Percentiles rank a stretch among this genome's conserved stretches.
Evolutionary conservation across 2,329 filamentous ascomycete species (phyloP).

Genomic region (Lachnellula willkommii): DNA sequence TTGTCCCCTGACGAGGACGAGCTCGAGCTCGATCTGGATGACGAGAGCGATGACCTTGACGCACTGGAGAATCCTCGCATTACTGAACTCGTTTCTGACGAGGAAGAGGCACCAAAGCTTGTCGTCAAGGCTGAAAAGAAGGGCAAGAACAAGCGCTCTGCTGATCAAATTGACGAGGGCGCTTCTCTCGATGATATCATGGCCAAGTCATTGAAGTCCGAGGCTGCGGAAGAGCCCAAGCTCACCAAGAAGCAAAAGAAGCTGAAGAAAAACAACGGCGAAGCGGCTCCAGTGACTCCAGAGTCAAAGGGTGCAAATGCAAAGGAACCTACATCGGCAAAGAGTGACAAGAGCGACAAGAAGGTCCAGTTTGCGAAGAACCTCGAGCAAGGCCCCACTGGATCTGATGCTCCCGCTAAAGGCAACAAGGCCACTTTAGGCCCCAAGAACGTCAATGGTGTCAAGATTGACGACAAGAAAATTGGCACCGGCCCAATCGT

Average conservation of each 20-base stretch:
- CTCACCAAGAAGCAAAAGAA: constrained; percentile 99
- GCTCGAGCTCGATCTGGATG: constrained; percentile 50
- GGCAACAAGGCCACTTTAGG: constrained; percentile 49
- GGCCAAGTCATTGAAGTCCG: constrained; percentile 60
- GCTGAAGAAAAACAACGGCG: constrained; percentile 96
- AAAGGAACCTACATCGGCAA: constrained; percentile 39
- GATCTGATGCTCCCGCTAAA: constrained; percentile 40
- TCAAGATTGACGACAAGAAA: constrained; percentile 95
- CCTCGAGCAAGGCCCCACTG: constrained; percentile 91
- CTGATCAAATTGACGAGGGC: constrained; percentile 60
- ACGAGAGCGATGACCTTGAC: constrained; percentile 72
- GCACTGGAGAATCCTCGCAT: constrained; percentile 73
- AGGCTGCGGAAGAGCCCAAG: constrained; percentile 60
- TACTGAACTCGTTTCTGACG: constrained; percentile 75
- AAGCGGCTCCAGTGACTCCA: constrained; percentile 60
- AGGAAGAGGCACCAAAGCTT: constrained; percentile 65
- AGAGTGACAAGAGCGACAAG: constrained; percentile 65
- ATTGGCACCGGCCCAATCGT: constrained; percentile 74
- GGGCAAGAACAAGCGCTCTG: constrained; percentile 92
- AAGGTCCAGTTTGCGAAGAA: constrained; percentile 99
- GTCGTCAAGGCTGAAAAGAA: constrained; percentile 44
- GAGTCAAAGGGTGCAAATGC: constrained; percentile 53
- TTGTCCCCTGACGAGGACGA: constrained; percentile 75
- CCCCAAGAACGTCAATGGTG: constrained; percentile 77
- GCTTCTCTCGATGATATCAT: constrained; percentile 80